A percentile compares a stretch with the other conserved stretches of the same genome.
These are phyloP conservation scores for Fusarium sp. DNA, from an alignment of 2,329 filamentous ascomycete genomes.

Conservation along the genomic window DNA sequence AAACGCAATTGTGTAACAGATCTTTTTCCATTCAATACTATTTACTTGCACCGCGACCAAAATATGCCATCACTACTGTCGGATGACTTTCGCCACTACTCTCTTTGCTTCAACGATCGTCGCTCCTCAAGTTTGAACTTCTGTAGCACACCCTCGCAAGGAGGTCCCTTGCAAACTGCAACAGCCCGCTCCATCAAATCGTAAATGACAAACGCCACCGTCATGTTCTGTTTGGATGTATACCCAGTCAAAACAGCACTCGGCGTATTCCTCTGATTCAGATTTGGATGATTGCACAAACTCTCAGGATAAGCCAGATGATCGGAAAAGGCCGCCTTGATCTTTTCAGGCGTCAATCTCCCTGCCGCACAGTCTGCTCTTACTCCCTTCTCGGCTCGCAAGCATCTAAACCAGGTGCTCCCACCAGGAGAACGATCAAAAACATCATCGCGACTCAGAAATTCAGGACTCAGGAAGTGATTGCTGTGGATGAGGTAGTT, in stretches of 20 bases:
- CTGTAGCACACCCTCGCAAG: not conserved
- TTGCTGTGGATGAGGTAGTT: not conserved
- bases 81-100: too few species aligned
- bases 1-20: too few species aligned
- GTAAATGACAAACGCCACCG: not conserved
- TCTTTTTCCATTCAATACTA: not conserved
- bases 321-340: not conserved
- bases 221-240: not conserved
- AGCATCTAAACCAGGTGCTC: not conserved
- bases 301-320: not conserved
- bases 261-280: not conserved
- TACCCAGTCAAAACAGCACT: not conserved
- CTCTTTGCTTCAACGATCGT: fast-evolving
- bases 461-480: not conserved
- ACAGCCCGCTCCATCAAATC: not conserved
- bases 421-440: not conserved
- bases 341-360: not conserved
- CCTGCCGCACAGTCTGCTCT: not conserved
- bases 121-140: not conserved
- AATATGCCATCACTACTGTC: too few species aligned
- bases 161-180: not conserved
- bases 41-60: too few species aligned
- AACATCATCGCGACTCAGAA: not conserved
- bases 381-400: not conserved
- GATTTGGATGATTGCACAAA: not conserved